Evolutionary conservation across 2,329 filamentous ascomycete genomes (phyloP).

Genomic region (Colletotrichum navitas): DNA sequence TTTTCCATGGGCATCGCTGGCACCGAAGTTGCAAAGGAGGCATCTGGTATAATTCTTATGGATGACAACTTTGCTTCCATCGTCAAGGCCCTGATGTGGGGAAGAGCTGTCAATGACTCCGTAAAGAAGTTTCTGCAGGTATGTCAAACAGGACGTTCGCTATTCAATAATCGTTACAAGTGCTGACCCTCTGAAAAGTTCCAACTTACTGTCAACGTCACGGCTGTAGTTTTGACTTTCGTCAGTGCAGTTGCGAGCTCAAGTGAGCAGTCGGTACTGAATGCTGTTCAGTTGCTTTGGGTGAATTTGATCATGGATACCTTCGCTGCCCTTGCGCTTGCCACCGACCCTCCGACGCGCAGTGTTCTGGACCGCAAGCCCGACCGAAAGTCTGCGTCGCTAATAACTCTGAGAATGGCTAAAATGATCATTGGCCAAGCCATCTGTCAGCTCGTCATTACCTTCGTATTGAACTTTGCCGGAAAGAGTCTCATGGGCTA

Average conservation of each 20-base stretch:
- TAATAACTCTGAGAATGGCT: conserved; percentile 58
- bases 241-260: conserved; percentile 67
- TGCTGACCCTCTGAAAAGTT: conserved; percentile 51
- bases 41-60: conserved; percentile 72
- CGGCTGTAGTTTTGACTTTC: conserved; percentile 70
- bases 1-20: conserved; percentile 77
- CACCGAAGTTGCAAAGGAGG: conserved; percentile 74
- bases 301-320: conserved; percentile 76
- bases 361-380: conserved; percentile 60
- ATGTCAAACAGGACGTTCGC: conserved; percentile 67
- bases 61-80: conserved; percentile 74
- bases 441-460: conserved; percentile 69
- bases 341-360: conserved; percentile 51
- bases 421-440: conserved; percentile 76
- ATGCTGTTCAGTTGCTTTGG: conserved; percentile 72
- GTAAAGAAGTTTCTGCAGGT: conserved; percentile 74
- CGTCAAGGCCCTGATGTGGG: conserved; percentile 72
- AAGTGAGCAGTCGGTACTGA: conserved; percentile 65
- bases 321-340: conserved; percentile 66
- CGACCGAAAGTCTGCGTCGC: conserved; percentile 49
- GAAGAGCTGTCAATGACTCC: conserved; percentile 72
- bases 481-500: conserved; percentile 17
- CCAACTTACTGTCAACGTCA: conserved; percentile 74
- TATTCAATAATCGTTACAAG: conserved; percentile 68
- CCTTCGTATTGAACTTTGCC: conserved; percentile 53